These are phyloP conservation scores for Arxiozyma bovina DNA, from an alignment of 1,139 yeast species.

Conservation along the genomic window DNA sequence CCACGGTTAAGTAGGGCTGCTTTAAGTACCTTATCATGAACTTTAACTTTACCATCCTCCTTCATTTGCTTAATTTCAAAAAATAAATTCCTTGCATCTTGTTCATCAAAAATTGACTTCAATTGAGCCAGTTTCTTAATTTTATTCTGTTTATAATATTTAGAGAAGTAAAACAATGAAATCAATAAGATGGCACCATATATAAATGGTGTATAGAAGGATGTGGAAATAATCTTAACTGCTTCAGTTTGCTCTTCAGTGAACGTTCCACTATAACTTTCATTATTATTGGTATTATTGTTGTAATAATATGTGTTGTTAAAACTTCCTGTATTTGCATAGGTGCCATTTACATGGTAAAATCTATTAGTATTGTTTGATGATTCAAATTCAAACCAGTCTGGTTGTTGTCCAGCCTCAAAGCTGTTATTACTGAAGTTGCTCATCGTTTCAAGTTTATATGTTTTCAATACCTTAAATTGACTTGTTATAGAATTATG, in stretches of 20 bases:
- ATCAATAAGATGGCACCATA: conserved; percentile 66
- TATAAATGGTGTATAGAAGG: conserved; percentile 77
- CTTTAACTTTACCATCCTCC: conserved; percentile 38
- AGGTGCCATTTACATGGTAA: neutral
- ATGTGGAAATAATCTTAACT: conserved; percentile 38
- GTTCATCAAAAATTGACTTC: conserved; percentile 65
- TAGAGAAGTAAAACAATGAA: conserved; percentile 66
- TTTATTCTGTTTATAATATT: conserved; percentile 56
- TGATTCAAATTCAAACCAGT: conserved; percentile 4
- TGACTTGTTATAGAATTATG: neutral
- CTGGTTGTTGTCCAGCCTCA: conserved; percentile 2
- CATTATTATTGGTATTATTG: conserved; percentile 13
- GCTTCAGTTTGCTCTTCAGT: conserved; percentile 17
- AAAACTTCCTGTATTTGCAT: neutral
- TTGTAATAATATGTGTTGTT: neutral
- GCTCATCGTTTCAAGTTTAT: neutral
- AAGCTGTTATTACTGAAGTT: conserved; percentile 1
- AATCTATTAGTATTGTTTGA: conserved; percentile 8
- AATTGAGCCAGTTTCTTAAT: conserved; percentile 45
- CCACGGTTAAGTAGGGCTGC: conserved; percentile 83
- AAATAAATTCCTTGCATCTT: conserved; percentile 58
- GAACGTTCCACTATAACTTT: conserved; percentile 12
- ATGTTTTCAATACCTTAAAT: neutral
- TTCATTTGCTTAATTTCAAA: conserved; percentile 45
- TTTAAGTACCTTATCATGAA: conserved; percentile 73